Percentiles rank a stretch among this genome's conserved stretches.
phyloP scores from a whole-genome alignment of 2,329 filamentous ascomycete genomes.

The Fusarium nodosum region DNA sequence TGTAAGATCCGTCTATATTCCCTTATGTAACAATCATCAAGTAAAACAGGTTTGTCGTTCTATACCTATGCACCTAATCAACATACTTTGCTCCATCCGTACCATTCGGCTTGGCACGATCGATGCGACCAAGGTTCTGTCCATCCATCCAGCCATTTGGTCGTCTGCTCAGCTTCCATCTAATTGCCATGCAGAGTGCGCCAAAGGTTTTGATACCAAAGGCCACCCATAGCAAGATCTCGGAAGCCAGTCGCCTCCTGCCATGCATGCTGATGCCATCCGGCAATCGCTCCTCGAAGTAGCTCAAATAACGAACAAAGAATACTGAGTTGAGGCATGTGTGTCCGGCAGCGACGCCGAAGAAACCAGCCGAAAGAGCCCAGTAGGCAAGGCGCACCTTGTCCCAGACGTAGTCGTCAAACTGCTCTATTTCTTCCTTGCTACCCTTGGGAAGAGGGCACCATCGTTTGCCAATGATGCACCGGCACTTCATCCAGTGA shows the following conservation, averaged over 20 bases:
- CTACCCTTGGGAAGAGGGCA: slow-evolving; percentile 47
- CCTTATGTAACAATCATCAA: background rate
- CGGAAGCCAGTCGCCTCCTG: slow-evolving; percentile 26
- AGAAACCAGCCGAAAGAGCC: slow-evolving; percentile 40
- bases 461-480: slow-evolving; percentile 47
- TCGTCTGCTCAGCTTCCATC: slow-evolving; percentile 45
- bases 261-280: slow-evolving; percentile 46
- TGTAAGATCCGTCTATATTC: background rate
- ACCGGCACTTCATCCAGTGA: slow-evolving; percentile 48
- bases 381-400: slow-evolving; percentile 47
- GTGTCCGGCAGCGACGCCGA: slow-evolving; percentile 40
- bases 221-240: slow-evolving; percentile 44
- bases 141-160: slow-evolving; percentile 47
- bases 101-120: slow-evolving; percentile 21
- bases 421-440: slow-evolving; percentile 47
- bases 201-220: slow-evolving; percentile 37
- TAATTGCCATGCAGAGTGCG: slow-evolving; percentile 41
- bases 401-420: slow-evolving; percentile 48
- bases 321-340: slow-evolving; percentile 35
- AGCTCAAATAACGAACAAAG: slow-evolving; percentile 37
- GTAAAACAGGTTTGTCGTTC: background rate
- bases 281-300: slow-evolving; percentile 43
- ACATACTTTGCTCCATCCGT: slow-evolving; percentile 38
- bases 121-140: slow-evolving; percentile 39
- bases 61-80: slow-evolving; percentile 24